Conservation (phyloP, 2,329 filamentous ascomycete species). For the Myriosclerotinia scirpicola region DNA sequence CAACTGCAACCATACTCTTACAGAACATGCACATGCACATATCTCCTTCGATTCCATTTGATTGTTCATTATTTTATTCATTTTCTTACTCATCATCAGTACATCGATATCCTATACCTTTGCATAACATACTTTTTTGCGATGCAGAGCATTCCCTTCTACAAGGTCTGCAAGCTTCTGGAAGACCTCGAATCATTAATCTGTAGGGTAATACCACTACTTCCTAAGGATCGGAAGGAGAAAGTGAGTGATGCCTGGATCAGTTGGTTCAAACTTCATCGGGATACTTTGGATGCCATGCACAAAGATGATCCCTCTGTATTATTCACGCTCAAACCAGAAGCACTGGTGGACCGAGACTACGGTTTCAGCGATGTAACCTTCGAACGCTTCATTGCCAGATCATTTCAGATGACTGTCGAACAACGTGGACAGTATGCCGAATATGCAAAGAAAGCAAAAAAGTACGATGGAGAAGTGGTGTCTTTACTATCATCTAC, state of each 20-base stretch:
- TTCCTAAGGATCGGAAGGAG: slow-evolving; percentile 46
- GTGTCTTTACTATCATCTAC: no score
- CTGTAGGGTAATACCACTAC: slow-evolving; percentile 43
- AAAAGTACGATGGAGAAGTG: no score
- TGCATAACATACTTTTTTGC: slow-evolving; percentile 17
- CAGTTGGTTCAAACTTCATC: slow-evolving; percentile 70
- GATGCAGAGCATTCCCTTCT: slow-evolving; percentile 62
- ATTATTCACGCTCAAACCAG: slow-evolving; percentile 9
- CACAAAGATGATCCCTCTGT: slow-evolving; percentile 15
- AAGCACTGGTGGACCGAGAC: slow-evolving; percentile 73
- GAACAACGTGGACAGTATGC: not conserved
- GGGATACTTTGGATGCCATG: slow-evolving; percentile 52
- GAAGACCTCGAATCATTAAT: slow-evolving; percentile 58
- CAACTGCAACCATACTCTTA: not conserved
- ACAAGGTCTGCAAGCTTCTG: slow-evolving; percentile 71
- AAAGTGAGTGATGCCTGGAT: slow-evolving; percentile 56
- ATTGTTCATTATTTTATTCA: not conserved
- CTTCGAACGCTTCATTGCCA: slow-evolving; percentile 66
- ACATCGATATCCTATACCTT: not conserved
- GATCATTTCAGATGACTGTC: slow-evolving; percentile 35
- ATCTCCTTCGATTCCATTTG: not conserved
- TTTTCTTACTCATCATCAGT: slow-evolving; percentile 14
- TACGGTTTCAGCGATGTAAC: slow-evolving; percentile 65
- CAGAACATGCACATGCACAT: not conserved
- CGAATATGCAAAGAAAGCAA: not conserved